These are phyloP conservation scores for Russula foetens DNA, from an alignment of 768 basidiomycete species.

Conservation along the genomic window DNA sequence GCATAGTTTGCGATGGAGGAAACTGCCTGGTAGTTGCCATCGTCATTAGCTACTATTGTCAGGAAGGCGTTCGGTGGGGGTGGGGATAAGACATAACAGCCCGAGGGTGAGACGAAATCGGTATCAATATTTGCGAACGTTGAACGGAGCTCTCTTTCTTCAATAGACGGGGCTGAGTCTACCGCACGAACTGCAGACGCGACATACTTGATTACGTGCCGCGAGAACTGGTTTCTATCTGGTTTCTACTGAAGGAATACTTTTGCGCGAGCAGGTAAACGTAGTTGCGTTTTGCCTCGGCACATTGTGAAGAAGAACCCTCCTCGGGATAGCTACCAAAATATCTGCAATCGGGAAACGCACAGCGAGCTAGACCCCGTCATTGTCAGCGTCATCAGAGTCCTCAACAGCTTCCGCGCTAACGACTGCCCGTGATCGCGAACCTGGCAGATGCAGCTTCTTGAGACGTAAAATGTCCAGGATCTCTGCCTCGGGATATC, in stretches of 20 bases:
- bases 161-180: not conserved
- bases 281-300: not conserved
- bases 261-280: not conserved
- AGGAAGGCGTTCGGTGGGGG: too few species aligned
- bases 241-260: not conserved
- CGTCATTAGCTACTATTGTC: too few species aligned
- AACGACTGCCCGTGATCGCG: slow-evolving; percentile 25
- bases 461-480: slow-evolving; percentile 74
- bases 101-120: too few species aligned
- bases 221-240: not conserved
- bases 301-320: not conserved
- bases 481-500: slow-evolving; percentile 43
- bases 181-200: not conserved
- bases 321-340: not conserved
- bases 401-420: slow-evolving; percentile 31
- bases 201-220: not conserved
- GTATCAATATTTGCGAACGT: too few species aligned
- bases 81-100: too few species aligned
- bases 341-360: not conserved
- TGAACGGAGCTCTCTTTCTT: not conserved
- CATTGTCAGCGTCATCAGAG: slow-evolving; percentile 21
- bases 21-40: too few species aligned
- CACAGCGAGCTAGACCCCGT: not conserved
- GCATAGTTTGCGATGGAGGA: too few species aligned
- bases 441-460: slow-evolving; percentile 50